Percentiles rank a stretch among this genome's conserved stretches.
phyloP scores from a whole-genome alignment of 805 yeast species.

The Yamadazyma tumulicola region DNA sequence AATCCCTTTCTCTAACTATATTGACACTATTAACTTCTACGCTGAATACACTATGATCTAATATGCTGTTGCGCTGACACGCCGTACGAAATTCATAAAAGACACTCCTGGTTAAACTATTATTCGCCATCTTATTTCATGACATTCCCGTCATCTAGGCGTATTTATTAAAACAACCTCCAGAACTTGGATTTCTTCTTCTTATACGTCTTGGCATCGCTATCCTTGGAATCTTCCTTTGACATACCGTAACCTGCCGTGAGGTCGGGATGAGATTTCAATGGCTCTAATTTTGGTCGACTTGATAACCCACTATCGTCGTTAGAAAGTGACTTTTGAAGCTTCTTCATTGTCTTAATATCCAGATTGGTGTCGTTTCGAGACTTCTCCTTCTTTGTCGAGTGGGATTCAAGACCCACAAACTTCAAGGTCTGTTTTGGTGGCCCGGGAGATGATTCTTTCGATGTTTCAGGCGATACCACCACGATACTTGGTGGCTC shows the following conservation, averaged over 20 bases:
- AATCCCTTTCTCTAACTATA: too few relatives aligned
- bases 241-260: not conserved
- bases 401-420: slow-evolving; percentile 11
- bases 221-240: not conserved
- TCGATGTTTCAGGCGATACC: slow-evolving; percentile 8
- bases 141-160: too few relatives aligned
- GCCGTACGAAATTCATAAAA: too few relatives aligned
- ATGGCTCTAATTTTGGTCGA: slow-evolving; percentile 30
- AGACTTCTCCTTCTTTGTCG: too few relatives aligned
- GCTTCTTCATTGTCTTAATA: slow-evolving; percentile 10
- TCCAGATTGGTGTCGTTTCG: too few relatives aligned
- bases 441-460: slow-evolving; percentile 14
- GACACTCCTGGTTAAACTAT: too few relatives aligned
- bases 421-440: slow-evolving; percentile 29
- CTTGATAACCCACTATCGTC: slow-evolving; percentile 20
- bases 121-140: too few relatives aligned
- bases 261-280: slow-evolving; percentile 39
- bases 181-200: slow-evolving; percentile 34
- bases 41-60: too few relatives aligned
- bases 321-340: slow-evolving; percentile 36
- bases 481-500: slow-evolving; percentile 8
- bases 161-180: slow-evolving; percentile 31
- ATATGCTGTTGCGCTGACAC: too few relatives aligned
- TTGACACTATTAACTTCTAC: too few relatives aligned
- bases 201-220: slow-evolving; percentile 11